These are phyloP conservation scores for Monosporascus sp. DNA, from an alignment of 2,329 filamentous ascomycete species.

Conservation along the genomic window DNA sequence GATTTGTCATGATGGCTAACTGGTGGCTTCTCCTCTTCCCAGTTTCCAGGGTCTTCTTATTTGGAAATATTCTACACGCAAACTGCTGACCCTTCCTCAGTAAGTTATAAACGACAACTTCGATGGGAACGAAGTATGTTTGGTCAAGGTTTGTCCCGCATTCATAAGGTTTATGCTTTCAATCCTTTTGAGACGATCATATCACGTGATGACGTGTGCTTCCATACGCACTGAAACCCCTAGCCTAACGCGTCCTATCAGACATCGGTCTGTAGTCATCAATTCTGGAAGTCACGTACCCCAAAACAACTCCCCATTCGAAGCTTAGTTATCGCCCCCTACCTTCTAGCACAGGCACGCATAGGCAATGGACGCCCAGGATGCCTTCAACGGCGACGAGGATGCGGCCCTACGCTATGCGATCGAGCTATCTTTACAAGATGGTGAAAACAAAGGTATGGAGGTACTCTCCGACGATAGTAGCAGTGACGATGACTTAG, in stretches of 20 bases:
- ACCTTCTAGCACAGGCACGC: neutral
- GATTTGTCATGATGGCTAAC: too few relatives aligned
- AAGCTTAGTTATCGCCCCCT: too few relatives aligned
- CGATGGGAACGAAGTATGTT: too few relatives aligned
- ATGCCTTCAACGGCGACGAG: slow-evolving; percentile 36
- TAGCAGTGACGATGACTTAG: slow-evolving; percentile 22
- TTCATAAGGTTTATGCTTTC: too few relatives aligned
- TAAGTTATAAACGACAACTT: too few relatives aligned
- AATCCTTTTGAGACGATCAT: neutral
- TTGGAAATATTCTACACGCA: too few relatives aligned
- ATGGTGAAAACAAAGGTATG: slow-evolving; percentile 20
- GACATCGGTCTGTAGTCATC: neutral
- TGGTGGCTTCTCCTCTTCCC: too few relatives aligned
- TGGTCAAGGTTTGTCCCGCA: too few relatives aligned
- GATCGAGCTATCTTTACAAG: slow-evolving; percentile 52
- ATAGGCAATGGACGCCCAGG: slow-evolving; percentile 15
- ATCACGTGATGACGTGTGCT: neutral
- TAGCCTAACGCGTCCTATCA: neutral
- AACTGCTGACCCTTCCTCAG: too few relatives aligned
- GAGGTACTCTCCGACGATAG: slow-evolving; percentile 28
- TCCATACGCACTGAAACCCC: neutral
- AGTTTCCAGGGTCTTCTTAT: too few relatives aligned
- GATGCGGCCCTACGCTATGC: slow-evolving; percentile 57
- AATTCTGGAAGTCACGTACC: neutral
- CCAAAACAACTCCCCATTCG: neutral